These are phyloP conservation scores for Ampelomyces quisqualis DNA, from an alignment of 2,329 filamentous ascomycete species.

Conservation along the genomic window DNA sequence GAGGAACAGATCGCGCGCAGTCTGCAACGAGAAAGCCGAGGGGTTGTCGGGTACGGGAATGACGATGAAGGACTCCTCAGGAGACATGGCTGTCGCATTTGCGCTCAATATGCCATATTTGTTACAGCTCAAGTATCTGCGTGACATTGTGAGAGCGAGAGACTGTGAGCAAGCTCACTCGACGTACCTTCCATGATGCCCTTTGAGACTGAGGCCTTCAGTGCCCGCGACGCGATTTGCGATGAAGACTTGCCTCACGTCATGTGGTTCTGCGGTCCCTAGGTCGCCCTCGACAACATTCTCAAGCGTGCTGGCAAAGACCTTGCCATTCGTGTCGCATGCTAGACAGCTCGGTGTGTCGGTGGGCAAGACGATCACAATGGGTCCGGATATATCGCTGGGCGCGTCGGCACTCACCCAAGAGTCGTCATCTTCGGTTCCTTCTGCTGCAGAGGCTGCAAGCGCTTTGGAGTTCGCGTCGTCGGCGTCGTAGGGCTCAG, in stretches of 20 bases:
- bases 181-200: slow-evolving; percentile 75
- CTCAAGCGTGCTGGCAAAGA: slow-evolving; percentile 79
- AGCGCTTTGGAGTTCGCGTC: slow-evolving; percentile 37
- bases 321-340: slow-evolving; percentile 81
- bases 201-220: slow-evolving; percentile 81
- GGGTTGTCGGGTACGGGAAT: slow-evolving; percentile 63
- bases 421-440: slow-evolving; percentile 70
- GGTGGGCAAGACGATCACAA: slow-evolving; percentile 79
- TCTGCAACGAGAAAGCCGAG: slow-evolving; percentile 74
- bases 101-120: slow-evolving; percentile 77
- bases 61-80: slow-evolving; percentile 77
- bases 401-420: slow-evolving; percentile 84
- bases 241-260: slow-evolving; percentile 94
- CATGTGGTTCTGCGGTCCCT: slow-evolving; percentile 86
- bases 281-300: slow-evolving; percentile 85
- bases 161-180: background rate
- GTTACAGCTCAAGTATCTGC: slow-evolving; percentile 81
- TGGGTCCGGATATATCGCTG: slow-evolving; percentile 75
- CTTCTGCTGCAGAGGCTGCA: slow-evolving; percentile 41
- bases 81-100: slow-evolving; percentile 75
- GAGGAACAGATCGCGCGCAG: slow-evolving; percentile 69
- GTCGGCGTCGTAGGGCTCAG: slow-evolving; percentile 52
- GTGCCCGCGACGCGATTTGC: slow-evolving; percentile 81
- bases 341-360: slow-evolving; percentile 72
- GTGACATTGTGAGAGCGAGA: background rate